These are phyloP conservation scores for Singerocomus inundabilis DNA, from an alignment of 1,284 basidiomycete species.

Conservation along the genomic window DNA sequence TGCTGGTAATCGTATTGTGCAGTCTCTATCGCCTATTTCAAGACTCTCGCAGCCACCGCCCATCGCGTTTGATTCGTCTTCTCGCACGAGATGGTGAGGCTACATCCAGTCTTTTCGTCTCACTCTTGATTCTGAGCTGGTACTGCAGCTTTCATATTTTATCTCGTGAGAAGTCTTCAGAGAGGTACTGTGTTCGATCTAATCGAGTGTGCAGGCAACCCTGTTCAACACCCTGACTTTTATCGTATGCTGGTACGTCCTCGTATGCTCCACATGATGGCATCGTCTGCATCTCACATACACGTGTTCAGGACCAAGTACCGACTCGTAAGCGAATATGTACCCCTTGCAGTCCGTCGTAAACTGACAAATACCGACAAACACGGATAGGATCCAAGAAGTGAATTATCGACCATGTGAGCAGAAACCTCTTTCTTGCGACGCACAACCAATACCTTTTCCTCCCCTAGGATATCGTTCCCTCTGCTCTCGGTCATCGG, in stretches of 20 bases:
- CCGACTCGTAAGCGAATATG: slow-evolving; percentile 13
- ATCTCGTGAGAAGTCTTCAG: slow-evolving; percentile 11
- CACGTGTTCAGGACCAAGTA: slow-evolving; percentile 16
- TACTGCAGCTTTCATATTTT: slow-evolving; percentile 19
- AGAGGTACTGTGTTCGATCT: background rate
- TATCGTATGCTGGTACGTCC: slow-evolving; percentile 23
- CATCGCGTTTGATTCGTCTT: slow-evolving; percentile 12
- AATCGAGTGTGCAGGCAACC: slow-evolving; percentile 11
- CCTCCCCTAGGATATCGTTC: slow-evolving; percentile 5
- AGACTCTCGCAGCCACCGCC: background rate
- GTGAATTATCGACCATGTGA: slow-evolving; percentile 11
- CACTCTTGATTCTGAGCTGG: background rate
- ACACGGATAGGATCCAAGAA: slow-evolving; percentile 24
- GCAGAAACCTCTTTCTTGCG: too few relatives aligned
- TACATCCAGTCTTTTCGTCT: background rate
- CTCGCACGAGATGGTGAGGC: slow-evolving; percentile 24
- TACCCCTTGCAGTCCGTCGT: too few relatives aligned
- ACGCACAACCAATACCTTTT: too few relatives aligned
- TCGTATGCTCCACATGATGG: too few relatives aligned
- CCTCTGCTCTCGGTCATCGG: slow-evolving; percentile 18
- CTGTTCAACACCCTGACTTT: slow-evolving; percentile 13
- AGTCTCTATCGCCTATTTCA: too few relatives aligned
- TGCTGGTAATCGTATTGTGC: slow-evolving; percentile 3
- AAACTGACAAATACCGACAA: too few relatives aligned
- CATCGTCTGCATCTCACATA: too few relatives aligned